Evolutionary conservation across 139 green algal genomes (phyloP), one percentile per base, ranked within the genome.

Genomic region (Coelastrella sp.): DNA sequence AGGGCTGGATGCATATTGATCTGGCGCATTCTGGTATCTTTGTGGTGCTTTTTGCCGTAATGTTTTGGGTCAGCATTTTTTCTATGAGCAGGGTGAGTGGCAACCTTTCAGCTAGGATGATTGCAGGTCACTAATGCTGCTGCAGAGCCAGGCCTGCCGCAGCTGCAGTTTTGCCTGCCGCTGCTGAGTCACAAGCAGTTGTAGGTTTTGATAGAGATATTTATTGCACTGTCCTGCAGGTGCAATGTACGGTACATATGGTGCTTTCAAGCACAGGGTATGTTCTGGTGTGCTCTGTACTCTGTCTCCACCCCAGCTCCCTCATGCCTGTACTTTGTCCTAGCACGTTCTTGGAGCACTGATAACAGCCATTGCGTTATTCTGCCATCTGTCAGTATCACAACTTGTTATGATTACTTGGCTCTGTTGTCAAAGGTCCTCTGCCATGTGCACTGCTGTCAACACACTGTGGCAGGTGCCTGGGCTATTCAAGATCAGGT

Each of bases 231-330:
- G 12, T 22, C 63, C 7, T 85, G 86, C 88, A 91, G 88, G 88
- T 22, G 88, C 88, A n/a, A 60, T 91, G 68, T 91, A 91, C 60
- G 88, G 88, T 56, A 91, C 88, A n/a, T 91, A 91, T 76, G 88
- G 80, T 19, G 88, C 88, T 5, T 91, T 91, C 70, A 91, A 91
- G 80, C 66, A 88, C 68, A 61, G 70, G 80, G 88, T 91, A 19
- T 19, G 88, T 63, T 63, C 25, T 65, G 58, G 59, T 7, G 5
- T 78, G 60, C 72, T 9, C 9, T 5, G 3, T 3, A 49, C 35
- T 49, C 35, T 49, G 35, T 49, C 35, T 49, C 35, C 35, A 49
- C 35, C 35, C 35, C 35, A 49, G 35, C 35, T 49, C 35, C 35
- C 35, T 49, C 35, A 49, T 49, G 35, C 35, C 35, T 1, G n/a